These are phyloP conservation scores for Eutrema heterophyllum DNA, from an alignment of 345 rosid genomes.

Conservation along the genomic window DNA sequence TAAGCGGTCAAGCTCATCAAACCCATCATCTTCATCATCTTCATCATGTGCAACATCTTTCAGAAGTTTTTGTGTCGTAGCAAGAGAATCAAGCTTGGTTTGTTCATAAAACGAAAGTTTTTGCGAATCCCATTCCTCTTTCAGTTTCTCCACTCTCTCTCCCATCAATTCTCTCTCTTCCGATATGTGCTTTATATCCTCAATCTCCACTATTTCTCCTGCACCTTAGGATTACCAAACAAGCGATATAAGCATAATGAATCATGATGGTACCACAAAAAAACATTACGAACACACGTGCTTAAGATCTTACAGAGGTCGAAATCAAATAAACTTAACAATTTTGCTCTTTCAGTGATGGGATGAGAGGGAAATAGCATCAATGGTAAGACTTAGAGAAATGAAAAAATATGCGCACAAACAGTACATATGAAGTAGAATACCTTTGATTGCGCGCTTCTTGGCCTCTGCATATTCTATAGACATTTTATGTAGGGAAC, in stretches of 20 bases:
- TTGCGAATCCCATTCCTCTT: slow-evolving; percentile 54
- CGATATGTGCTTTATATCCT: slow-evolving; percentile 56
- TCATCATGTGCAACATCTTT: background rate
- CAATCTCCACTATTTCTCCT: slow-evolving; percentile 39
- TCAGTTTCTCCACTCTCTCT: slow-evolving; percentile 38
- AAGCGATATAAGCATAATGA: background rate
- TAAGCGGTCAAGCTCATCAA: slow-evolving; percentile 42
- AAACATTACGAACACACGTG: background rate
- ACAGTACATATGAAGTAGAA: slow-evolving; percentile 4
- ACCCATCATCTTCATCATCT: slow-evolving; percentile 31
- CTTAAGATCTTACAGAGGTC: background rate
- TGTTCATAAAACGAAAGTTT: slow-evolving; percentile 40
- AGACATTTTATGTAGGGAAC: slow-evolving; percentile 44
- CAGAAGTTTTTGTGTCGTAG: background rate
- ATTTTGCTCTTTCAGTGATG: background rate
- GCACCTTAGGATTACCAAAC: slow-evolving; percentile 44
- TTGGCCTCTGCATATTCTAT: slow-evolving; percentile 61
- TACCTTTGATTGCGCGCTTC: slow-evolving; percentile 65
- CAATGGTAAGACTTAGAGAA: background rate
- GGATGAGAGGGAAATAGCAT: background rate
- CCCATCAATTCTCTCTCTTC: slow-evolving; percentile 42
- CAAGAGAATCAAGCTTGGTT: slow-evolving; percentile 37
- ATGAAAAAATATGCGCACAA: background rate
- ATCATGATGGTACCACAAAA: background rate
- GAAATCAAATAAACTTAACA: background rate